Conservation (phyloP, 495 filamentous ascomycete species). For the Aspergillus panamensis region DNA sequence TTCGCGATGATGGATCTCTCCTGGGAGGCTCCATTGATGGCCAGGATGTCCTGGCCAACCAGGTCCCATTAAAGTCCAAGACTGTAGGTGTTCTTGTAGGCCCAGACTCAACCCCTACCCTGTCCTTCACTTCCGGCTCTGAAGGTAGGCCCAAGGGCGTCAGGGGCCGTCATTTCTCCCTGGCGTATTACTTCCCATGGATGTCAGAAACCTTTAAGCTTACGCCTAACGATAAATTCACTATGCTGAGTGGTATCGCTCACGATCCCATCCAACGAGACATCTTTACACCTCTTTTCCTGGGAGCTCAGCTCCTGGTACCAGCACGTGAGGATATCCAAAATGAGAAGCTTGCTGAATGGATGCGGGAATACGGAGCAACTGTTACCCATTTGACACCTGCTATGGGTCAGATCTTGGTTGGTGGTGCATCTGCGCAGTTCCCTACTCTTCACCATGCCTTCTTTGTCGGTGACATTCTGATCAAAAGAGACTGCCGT, state of each 20-base stretch:
- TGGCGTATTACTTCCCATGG: constrained; percentile 88
- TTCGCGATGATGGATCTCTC: constrained; percentile 72
- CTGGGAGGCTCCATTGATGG: constrained; percentile 62
- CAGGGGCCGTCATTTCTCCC: constrained; percentile 78
- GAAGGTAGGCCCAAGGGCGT: constrained; percentile 89
- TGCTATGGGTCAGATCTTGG: constrained; percentile 91
- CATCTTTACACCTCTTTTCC: constrained; percentile 90
- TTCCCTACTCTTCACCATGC: constrained; percentile 76
- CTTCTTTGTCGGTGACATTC: constrained; percentile 91
- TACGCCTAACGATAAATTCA: constrained; percentile 71
- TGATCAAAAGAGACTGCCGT: constrained; percentile 85
- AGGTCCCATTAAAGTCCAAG: constrained; percentile 49
- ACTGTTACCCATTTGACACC: constrained; percentile 92
- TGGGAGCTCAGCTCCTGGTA: constrained; percentile 77
- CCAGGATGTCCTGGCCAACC: constrained; percentile 61
- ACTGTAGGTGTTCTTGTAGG: constrained; percentile 77
- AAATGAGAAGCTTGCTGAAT: constrained; percentile 84
- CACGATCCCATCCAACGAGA: constrained; percentile 92
- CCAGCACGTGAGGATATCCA: constrained; percentile 82
- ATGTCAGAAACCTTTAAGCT: constrained; percentile 83
- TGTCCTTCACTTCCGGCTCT: constrained; percentile 81
- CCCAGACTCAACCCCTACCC: constrained; percentile 80
- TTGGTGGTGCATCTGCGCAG: constrained; percentile 74
- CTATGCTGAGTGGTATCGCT: constrained; percentile 76
- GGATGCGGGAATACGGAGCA: constrained; percentile 76